Evolutionary conservation across 2,329 filamentous ascomycete species (phyloP).

Genomic region (Aspergillus novofumigatus): DNA sequence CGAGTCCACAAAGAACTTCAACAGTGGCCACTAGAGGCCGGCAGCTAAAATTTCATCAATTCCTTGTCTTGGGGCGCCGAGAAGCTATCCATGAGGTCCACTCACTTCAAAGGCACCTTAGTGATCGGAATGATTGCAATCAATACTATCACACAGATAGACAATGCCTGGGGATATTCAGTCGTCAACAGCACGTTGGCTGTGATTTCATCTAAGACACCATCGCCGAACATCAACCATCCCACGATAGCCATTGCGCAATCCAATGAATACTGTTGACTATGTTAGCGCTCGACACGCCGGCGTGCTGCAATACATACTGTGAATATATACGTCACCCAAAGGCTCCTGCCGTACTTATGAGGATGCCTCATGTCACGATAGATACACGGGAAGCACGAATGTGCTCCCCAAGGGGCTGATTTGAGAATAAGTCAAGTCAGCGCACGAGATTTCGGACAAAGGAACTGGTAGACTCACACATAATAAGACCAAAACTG

Average conservation of each 20-base stretch:
- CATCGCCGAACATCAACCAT: conserved; percentile 90
- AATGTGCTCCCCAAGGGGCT: conserved; percentile 66
- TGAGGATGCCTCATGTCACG: conserved; percentile 75
- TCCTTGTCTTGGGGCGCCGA: not conserved
- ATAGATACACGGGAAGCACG: conserved; percentile 81
- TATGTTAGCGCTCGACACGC: conserved; percentile 8
- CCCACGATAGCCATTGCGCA: conserved; percentile 76
- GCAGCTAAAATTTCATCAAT: conserved; percentile 46
- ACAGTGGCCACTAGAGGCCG: conserved; percentile 82
- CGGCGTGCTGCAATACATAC: conserved; percentile 43
- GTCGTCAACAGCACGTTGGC: conserved; percentile 75
- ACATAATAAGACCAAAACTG: conserved; percentile 87
- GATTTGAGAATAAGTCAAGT: conserved; percentile 2
- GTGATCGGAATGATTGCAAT: conserved; percentile 91
- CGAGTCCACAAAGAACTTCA: conserved; percentile 75
- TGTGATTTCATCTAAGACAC: conserved; percentile 83
- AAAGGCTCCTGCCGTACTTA: conserved; percentile 71
- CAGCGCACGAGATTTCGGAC: not conserved
- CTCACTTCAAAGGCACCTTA: conserved; percentile 80
- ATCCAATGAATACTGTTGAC: conserved; percentile 67
- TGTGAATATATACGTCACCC: conserved; percentile 80
- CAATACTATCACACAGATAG: conserved; percentile 76
- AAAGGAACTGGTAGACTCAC: conserved; percentile 26
- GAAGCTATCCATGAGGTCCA: conserved; percentile 3
- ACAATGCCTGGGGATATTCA: conserved; percentile 70